Percentiles rank a stretch among this genome's conserved stretches.
Evolutionary conservation across 73 alveolate genomes (phyloP).

Genomic region (Blepharisma stoltei): DNA sequence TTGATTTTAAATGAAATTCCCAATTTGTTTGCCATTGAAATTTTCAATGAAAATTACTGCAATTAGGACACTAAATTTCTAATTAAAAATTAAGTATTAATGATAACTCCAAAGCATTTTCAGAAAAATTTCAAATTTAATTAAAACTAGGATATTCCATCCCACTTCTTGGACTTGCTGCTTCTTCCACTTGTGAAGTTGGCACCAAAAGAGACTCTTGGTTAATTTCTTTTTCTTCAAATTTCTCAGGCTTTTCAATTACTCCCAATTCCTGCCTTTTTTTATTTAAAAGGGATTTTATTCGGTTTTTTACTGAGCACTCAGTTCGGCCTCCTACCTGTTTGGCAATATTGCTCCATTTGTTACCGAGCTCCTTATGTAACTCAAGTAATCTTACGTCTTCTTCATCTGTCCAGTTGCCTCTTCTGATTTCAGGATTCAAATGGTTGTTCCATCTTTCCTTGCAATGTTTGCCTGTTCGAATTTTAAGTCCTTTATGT

Average conservation of each 20-base stretch:
- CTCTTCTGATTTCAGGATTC: conserved; percentile 69
- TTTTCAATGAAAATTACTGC: no score
- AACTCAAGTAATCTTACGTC: conserved; percentile 65
- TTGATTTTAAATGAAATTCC: no score
- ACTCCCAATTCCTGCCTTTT: neutral
- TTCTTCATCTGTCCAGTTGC: conserved; percentile 73
- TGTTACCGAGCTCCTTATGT: conserved; percentile 70
- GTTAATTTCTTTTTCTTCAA: neutral
- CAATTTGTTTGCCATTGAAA: no score
- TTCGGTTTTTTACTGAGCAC: conserved; percentile 70
- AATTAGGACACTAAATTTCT: no score
- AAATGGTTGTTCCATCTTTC: conserved; percentile 83
- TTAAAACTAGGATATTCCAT: no score
- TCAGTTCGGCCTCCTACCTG: conserved; percentile 76
- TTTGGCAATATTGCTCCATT: conserved; percentile 71
- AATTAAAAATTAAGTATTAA: no score
- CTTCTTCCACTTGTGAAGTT: neutral
- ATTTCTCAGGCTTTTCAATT: neutral
- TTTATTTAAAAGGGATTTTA: conserved; percentile 21
- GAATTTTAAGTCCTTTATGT: conserved; percentile 29
- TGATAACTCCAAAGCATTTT: no score
- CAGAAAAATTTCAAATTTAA: no score
- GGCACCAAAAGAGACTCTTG: neutral
- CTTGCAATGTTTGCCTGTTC: conserved; percentile 82
- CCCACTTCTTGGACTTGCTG: conserved; percentile 9